Evolutionary conservation across 441 rosid species (phyloP).

Genomic region (Populus hybrid): DNA sequence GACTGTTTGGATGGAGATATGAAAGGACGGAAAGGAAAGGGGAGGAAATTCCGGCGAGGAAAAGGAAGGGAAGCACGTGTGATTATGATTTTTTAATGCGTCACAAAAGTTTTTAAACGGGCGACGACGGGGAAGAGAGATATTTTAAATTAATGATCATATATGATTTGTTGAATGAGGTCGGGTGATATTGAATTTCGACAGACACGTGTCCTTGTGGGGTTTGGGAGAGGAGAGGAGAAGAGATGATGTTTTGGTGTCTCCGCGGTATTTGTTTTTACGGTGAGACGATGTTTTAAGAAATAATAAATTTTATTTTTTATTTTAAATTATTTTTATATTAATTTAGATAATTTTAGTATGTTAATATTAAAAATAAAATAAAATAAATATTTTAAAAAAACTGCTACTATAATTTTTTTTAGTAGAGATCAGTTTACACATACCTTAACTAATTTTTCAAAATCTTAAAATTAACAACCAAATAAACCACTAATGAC

Average conservation of each 20-base stretch:
- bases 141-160: no score
- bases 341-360: no score
- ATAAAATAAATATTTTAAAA: no score
- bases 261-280: no score
- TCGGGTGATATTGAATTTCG: background rate
- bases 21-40: slow-evolving; percentile 1
- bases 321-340: no score
- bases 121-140: background rate
- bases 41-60: slow-evolving; percentile 48
- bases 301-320: no score
- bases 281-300: no score
- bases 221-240: background rate
- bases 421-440: fast-evolving
- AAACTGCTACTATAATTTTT: no score
- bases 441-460: no score
- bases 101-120: background rate
- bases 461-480: no score
- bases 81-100: background rate
- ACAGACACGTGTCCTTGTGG: slow-evolving; percentile 11
- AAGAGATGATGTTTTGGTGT: background rate
- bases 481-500: no score
- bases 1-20: slow-evolving; percentile 3
- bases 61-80: slow-evolving; percentile 46
- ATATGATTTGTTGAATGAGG: background rate
- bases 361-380: no score